These are phyloP conservation scores for Tulasnella sp. DNA, from an alignment of 768 basidiomycete genomes.

Conservation along the genomic window DNA sequence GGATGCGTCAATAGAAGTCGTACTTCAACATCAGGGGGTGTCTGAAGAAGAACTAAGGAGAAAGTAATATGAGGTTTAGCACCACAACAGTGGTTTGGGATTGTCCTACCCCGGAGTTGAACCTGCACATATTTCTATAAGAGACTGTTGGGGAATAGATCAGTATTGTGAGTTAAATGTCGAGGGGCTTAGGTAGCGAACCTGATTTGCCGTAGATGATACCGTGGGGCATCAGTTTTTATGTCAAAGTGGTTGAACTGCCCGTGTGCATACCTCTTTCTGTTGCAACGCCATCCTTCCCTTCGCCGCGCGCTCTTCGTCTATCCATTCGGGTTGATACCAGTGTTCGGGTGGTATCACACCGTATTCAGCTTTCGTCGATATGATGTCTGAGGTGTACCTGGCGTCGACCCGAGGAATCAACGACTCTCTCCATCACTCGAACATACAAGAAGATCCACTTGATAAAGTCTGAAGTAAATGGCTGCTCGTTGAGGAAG, in stretches of 20 bases:
- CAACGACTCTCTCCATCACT: neutral
- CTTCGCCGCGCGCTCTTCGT: constrained; percentile 56
- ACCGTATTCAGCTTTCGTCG: constrained; percentile 54
- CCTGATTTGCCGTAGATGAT: constrained; percentile 22
- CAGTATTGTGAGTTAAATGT: neutral
- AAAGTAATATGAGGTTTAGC: neutral
- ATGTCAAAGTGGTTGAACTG: neutral
- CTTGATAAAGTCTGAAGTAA: constrained; percentile 64
- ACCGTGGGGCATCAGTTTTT: neutral
- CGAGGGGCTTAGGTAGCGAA: neutral
- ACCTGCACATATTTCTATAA: constrained; percentile 95
- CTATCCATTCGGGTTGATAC: constrained; percentile 72
- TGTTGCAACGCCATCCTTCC: constrained; percentile 54
- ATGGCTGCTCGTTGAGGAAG: constrained; percentile 76
- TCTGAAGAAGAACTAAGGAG: constrained; percentile 67
- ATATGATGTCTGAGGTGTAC: constrained; percentile 46
- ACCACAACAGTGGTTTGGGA: neutral
- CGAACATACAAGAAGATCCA: constrained; percentile 24
- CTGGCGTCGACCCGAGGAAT: constrained; percentile 23
- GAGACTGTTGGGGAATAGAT: constrained; percentile 26
- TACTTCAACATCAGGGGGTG: constrained; percentile 69
- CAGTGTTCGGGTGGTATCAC: constrained; percentile 54
- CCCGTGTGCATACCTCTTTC: constrained; percentile 34
- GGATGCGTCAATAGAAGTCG: constrained; percentile 86
- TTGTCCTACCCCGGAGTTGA: constrained; percentile 67